Evolutionary conservation across 345 rosid species (phyloP).

Genomic region (Streptanthus diversifolius): DNA sequence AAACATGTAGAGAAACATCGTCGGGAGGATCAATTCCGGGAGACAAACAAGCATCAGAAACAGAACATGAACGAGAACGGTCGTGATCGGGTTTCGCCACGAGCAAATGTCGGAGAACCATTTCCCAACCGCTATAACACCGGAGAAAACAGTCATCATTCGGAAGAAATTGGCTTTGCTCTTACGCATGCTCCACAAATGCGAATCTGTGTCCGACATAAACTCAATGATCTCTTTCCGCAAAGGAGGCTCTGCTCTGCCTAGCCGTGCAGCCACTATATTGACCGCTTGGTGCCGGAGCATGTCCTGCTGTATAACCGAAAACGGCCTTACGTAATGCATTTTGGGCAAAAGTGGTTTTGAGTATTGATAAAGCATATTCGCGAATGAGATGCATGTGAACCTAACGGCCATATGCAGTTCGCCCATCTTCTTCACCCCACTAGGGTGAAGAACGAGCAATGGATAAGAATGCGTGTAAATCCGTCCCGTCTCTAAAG

Average conservation of each 20-base stretch:
- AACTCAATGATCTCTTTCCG: slow-evolving; percentile 92
- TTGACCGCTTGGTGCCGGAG: slow-evolving; percentile 80
- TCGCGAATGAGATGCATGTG: slow-evolving; percentile 69
- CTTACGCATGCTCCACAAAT: slow-evolving; percentile 95
- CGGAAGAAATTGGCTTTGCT: slow-evolving; percentile 95
- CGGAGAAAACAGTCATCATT: slow-evolving; percentile 75
- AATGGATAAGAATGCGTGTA: slow-evolving; percentile 91
- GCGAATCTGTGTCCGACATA: slow-evolving; percentile 91
- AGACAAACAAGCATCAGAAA: slow-evolving; percentile 80
- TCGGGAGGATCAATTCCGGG: slow-evolving; percentile 88
- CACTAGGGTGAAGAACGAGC: slow-evolving; percentile 81
- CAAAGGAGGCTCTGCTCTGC: slow-evolving; percentile 91
- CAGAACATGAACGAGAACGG: slow-evolving; percentile 82
- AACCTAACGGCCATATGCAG: slow-evolving; percentile 84
- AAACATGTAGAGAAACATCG: slow-evolving; percentile 86
- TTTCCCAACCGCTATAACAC: slow-evolving; percentile 67
- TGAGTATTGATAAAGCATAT: slow-evolving; percentile 85
- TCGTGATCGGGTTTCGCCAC: slow-evolving; percentile 86
- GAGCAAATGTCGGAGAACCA: slow-evolving; percentile 84
- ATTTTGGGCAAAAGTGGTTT: slow-evolving; percentile 88
- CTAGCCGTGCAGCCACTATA: slow-evolving; percentile 73
- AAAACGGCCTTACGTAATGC: slow-evolving; percentile 84
- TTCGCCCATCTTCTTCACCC: slow-evolving; percentile 98
- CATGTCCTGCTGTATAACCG: slow-evolving; percentile 85
- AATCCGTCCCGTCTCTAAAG: slow-evolving; percentile 81